These are phyloP conservation scores for Phaeotremella skinneri DNA, from an alignment of 768 basidiomycete species.

Conservation along the genomic window DNA sequence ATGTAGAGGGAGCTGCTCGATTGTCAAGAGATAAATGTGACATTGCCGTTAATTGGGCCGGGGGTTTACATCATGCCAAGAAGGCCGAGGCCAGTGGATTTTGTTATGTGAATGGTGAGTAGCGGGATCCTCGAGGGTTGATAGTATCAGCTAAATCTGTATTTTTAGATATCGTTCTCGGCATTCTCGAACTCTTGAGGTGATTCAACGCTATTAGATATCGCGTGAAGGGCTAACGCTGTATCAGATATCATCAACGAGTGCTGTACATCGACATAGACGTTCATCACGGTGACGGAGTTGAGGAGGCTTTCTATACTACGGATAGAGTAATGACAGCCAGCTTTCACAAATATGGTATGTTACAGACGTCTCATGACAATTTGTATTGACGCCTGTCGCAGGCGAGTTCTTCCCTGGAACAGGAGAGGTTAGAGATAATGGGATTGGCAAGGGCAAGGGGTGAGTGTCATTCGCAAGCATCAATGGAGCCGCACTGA, in stretches of 20 bases:
- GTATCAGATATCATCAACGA: slow-evolving; percentile 77
- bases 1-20: slow-evolving; percentile 91
- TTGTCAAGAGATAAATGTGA: slow-evolving; percentile 96
- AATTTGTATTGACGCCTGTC: background rate
- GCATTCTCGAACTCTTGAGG: slow-evolving; percentile 89
- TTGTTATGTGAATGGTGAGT: slow-evolving; percentile 92
- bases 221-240: background rate
- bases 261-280: slow-evolving; percentile 99
- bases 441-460: slow-evolving; percentile 90
- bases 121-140: background rate
- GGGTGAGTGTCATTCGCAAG: slow-evolving; percentile 40
- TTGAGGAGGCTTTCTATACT: slow-evolving; percentile 98
- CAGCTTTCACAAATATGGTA: slow-evolving; percentile 95
- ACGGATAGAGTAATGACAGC: slow-evolving; percentile 98
- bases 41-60: slow-evolving; percentile 99
- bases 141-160: background rate
- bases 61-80: slow-evolving; percentile 96
- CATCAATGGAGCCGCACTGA: slow-evolving; percentile 5
- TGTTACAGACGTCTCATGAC: background rate
- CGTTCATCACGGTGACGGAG: slow-evolving; percentile 97
- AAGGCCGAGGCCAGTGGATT: slow-evolving; percentile 99
- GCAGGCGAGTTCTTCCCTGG: slow-evolving; percentile 86
- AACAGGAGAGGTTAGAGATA: slow-evolving; percentile 93
- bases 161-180: slow-evolving; percentile 86
- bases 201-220: slow-evolving; percentile 44